Base-by-base conservation (phyloP, 2,329 filamentous ascomycete genomes). In the Monilinia polystroma region DNA sequence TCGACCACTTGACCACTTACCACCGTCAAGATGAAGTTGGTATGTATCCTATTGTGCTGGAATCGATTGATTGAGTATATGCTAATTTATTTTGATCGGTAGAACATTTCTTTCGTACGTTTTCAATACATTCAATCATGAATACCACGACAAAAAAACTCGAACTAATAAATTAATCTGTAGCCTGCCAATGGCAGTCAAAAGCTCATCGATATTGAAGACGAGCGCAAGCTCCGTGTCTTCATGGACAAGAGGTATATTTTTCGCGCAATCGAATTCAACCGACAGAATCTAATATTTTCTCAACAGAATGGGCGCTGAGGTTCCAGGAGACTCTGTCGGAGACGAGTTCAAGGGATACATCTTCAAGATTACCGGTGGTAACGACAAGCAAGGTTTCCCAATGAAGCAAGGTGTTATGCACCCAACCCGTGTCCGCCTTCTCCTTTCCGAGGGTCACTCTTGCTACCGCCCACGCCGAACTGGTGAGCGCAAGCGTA, bases 301-400 rank as follows among this genome's bases (percentile, higher is more conserved):
- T 4, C 2, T 43, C 66, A 73, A 74, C 72, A 78, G 89, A 85
- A 95, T 95, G 92, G 92, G 92, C 79, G 87, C 90, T 78, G 92
- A 97, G 85, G 91, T 99, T 77, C 84, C 91, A 77, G 95, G 90
- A 79, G 96, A 99, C 85, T 90, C 89, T 80, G 87, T 99, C 79
- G 95, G 95, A 79, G 93, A 98, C 80, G 95, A 99, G 85, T 99
- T 96, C 91, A 97, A 97, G 88, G 95, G 95, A 83, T 99, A 99
- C 87, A 90, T 99, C 86, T 93, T 99, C 90, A 90, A 89, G 81
- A 98, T 99, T 86, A 99, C 95, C 78, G 96, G 95, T 80, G 95
- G 96, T 81, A 99, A 99, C 91, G 95, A 99, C 91, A 99, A 99
- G 92, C 96, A 99, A 88, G 95, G 95, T 86, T 99, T 99, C 89